Conservation (phyloP, 1,139 yeast species). For the Schwanniomyces etchellsii region DNA sequence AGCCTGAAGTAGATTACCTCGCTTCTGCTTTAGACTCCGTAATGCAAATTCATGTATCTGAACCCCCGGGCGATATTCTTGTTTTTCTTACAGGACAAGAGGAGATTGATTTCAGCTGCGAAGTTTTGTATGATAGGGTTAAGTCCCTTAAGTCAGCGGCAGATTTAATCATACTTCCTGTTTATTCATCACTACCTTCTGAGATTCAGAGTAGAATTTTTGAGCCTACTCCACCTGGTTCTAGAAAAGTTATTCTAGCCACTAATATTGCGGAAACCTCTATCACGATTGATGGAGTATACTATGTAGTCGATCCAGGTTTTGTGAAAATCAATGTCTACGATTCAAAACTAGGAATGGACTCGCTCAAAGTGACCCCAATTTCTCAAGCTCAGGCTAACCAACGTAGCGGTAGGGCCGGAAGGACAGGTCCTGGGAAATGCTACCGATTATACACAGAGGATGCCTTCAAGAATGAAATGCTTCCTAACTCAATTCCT, state of each 20-base stretch:
- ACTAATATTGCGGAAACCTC: constrained; percentile 83
- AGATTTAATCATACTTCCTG: constrained; percentile 78
- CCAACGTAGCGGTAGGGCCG: constrained; percentile 81
- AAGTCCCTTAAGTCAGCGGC: constrained; percentile 59
- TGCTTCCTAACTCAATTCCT: constrained; percentile 81
- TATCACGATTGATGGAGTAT: constrained; percentile 73
- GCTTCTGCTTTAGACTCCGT: constrained; percentile 79
- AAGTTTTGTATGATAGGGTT: constrained; percentile 60
- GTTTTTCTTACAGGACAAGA: constrained; percentile 92
- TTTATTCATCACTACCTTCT: constrained; percentile 73
- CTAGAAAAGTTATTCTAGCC: constrained; percentile 69
- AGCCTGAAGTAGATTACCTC: constrained; percentile 82
- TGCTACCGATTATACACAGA: constrained; percentile 75
- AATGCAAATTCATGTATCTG: constrained; percentile 74
- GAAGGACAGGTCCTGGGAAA: constrained; percentile 82
- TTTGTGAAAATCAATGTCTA: constrained; percentile 74
- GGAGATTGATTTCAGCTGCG: constrained; percentile 88
- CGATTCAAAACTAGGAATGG: constrained; percentile 75
- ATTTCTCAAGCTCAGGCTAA: constrained; percentile 81
- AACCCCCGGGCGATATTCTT: constrained; percentile 74
- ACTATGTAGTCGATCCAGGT: constrained; percentile 76
- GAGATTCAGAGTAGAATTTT: constrained; percentile 70
- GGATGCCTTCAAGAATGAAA: constrained; percentile 62
- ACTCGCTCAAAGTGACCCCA: constrained; percentile 64
- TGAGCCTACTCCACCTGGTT: constrained; percentile 68